Conservation (phyloP, 805 yeast species). For the Cyberlindnera xishuangbannaensis region DNA sequence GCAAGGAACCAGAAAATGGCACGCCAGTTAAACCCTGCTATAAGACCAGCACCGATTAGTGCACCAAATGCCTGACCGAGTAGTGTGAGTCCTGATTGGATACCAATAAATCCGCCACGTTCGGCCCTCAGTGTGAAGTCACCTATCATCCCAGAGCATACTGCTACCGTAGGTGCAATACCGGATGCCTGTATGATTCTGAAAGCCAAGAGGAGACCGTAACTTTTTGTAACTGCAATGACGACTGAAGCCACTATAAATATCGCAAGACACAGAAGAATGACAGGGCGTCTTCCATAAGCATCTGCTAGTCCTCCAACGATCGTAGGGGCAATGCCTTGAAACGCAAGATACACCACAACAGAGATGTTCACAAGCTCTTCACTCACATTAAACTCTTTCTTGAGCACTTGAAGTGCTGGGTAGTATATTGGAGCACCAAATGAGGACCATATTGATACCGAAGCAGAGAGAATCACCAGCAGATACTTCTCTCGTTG, state of each 20-base stretch:
- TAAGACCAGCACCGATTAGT: constrained; percentile 45
- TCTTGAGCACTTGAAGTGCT: constrained; percentile 55
- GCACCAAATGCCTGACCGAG: constrained; percentile 80
- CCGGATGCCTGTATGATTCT: constrained; percentile 76
- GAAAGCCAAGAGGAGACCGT: constrained; percentile 57
- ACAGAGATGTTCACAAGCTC: constrained; percentile 64
- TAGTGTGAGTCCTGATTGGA: constrained; percentile 57
- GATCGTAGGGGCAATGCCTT: constrained; percentile 70
- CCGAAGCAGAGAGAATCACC: constrained; percentile 34
- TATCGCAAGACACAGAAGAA: constrained; percentile 46
- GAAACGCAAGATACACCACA: constrained; percentile 69
- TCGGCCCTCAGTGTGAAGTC: constrained; percentile 61
- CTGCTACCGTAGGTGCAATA: constrained; percentile 69
- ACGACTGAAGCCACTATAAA: constrained; percentile 62
- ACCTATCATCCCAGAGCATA: constrained; percentile 65
- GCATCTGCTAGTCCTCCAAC: constrained; percentile 65
- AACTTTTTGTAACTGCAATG: constrained; percentile 51
- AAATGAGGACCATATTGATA: constrained; percentile 63
- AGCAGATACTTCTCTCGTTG: constrained; percentile 36
- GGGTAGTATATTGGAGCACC: constrained; percentile 81
- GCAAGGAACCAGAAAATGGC: constrained; percentile 74
- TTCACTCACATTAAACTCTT: constrained; percentile 47
- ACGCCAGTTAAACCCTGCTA: constrained; percentile 58
- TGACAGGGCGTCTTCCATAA: constrained; percentile 66
- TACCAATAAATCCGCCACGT: constrained; percentile 68